Evolutionary conservation across 2,329 filamentous ascomycete genomes (phyloP).

Genomic region (Septoria linicola): DNA sequence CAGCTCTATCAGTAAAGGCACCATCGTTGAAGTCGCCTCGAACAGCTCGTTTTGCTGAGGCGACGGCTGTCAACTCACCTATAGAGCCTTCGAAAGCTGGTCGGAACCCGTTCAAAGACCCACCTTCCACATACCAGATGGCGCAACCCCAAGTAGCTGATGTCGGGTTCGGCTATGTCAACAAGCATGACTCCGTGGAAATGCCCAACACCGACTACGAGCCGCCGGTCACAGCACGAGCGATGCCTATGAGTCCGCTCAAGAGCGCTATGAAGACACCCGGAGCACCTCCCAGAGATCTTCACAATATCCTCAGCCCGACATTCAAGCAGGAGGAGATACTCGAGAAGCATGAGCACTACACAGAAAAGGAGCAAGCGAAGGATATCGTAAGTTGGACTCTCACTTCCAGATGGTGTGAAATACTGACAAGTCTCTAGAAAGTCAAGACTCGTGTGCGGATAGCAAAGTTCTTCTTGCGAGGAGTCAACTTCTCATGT

Average conservation of each 20-base stretch:
- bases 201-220: constrained; percentile 53
- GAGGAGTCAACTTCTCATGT: constrained; percentile 94
- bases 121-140: constrained; percentile 56
- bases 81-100: constrained; percentile 56
- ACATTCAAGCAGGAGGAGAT: constrained; percentile 87
- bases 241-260: constrained; percentile 68
- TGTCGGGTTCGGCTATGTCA: constrained; percentile 90
- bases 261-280: constrained; percentile 90
- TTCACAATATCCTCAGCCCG: constrained; percentile 77
- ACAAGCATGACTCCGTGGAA: constrained; percentile 56
- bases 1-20: constrained; percentile 28
- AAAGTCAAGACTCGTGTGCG: constrained; percentile 90
- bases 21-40: constrained; percentile 53
- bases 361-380: constrained; percentile 82
- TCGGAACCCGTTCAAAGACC: constrained; percentile 59
- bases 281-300: constrained; percentile 70
- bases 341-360: constrained; percentile 77
- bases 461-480: constrained; percentile 91
- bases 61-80: constrained; percentile 75
- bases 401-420: too few relatives aligned
- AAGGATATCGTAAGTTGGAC: constrained; percentile 79
- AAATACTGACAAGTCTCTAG: constrained; percentile 54
- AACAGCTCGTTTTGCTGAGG: constrained; percentile 77
- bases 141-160: constrained; percentile 74
- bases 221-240: constrained; percentile 52